phyloP scores from a whole-genome alignment of 257 asterid genomes.

The Solanum etuberosum region DNA sequence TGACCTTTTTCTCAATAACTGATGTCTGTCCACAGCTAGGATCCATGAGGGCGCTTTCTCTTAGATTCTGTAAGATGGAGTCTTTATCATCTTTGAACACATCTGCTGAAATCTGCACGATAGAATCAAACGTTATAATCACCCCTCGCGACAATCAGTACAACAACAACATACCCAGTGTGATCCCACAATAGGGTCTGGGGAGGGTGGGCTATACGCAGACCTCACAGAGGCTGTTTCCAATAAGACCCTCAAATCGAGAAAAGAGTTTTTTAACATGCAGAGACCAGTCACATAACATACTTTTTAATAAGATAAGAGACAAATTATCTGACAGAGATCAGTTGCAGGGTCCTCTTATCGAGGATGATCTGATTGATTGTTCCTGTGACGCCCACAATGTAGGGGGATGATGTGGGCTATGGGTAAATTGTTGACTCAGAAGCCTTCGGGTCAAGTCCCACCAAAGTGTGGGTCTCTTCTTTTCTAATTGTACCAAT shows the following conservation, averaged over 20 bases:
- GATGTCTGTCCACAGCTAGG: slow-evolving; percentile 71
- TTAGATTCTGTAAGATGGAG: slow-evolving; percentile 45
- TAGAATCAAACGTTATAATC: not conserved
- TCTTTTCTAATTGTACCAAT: not conserved
- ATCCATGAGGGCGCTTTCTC: slow-evolving; percentile 37
- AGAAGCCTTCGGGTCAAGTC: not conserved
- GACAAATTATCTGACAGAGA: not conserved
- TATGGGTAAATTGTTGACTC: too few species aligned
- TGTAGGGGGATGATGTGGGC: not conserved
- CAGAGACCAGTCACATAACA: not conserved
- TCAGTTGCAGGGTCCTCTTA: not conserved
- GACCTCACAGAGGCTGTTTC: not conserved
- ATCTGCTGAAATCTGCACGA: slow-evolving; percentile 32
- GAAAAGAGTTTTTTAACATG: not conserved
- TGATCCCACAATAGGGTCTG: not conserved
- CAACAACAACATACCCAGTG: not conserved
- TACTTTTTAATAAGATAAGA: not conserved
- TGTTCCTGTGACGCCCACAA: not conserved
- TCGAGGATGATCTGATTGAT: not conserved
- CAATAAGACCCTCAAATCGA: not conserved
- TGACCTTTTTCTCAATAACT: slow-evolving; percentile 37
- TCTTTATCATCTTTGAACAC: slow-evolving; percentile 34
- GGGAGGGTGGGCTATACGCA: not conserved
- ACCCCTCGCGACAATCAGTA: not conserved
- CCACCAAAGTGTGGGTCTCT: not conserved